Evolutionary conservation across 1,139 yeast species (phyloP).

Genomic region (Magnusiomyces suaveolens): DNA sequence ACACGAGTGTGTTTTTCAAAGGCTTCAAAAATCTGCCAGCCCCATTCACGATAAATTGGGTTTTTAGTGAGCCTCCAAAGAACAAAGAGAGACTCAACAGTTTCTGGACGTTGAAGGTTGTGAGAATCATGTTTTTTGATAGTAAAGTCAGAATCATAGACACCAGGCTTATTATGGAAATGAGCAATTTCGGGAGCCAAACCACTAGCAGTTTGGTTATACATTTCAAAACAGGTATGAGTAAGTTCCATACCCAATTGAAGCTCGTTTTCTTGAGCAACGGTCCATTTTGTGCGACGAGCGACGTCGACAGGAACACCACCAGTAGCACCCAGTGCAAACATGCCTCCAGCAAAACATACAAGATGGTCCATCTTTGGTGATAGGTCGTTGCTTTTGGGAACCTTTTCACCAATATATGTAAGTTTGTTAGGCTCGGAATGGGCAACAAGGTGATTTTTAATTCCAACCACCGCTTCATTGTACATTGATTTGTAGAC

Average conservation of each 20-base stretch:
- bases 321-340: constrained; percentile 82
- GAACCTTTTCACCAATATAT: constrained; percentile 62
- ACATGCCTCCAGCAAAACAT: constrained; percentile 83
- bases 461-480: constrained; percentile 66
- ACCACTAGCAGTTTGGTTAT: constrained; percentile 62
- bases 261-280: constrained; percentile 47
- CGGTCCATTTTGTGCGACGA: constrained; percentile 38
- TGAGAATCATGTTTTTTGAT: constrained; percentile 69
- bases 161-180: constrained; percentile 44
- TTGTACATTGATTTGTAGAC: constrained; percentile 68
- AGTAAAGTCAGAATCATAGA: constrained; percentile 42
- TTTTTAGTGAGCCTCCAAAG: constrained; percentile 76
- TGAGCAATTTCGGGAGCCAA: constrained; percentile 83
- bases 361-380: constrained; percentile 90
- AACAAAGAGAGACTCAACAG: constrained; percentile 80
- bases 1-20: constrained; percentile 54
- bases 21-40: constrained; percentile 71
- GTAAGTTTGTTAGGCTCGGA: constrained; percentile 57
- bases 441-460: constrained; percentile 49
- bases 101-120: constrained; percentile 87
- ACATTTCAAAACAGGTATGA: constrained; percentile 75
- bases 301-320: constrained; percentile 54
- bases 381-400: constrained; percentile 42
- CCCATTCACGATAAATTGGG: constrained; percentile 78
- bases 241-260: constrained; percentile 66